A percentile compares a stretch with the other conserved stretches of the same genome.
phyloP scores from a whole-genome alignment of 129 eudicot genomes.

The Centella asiatica region DNA sequence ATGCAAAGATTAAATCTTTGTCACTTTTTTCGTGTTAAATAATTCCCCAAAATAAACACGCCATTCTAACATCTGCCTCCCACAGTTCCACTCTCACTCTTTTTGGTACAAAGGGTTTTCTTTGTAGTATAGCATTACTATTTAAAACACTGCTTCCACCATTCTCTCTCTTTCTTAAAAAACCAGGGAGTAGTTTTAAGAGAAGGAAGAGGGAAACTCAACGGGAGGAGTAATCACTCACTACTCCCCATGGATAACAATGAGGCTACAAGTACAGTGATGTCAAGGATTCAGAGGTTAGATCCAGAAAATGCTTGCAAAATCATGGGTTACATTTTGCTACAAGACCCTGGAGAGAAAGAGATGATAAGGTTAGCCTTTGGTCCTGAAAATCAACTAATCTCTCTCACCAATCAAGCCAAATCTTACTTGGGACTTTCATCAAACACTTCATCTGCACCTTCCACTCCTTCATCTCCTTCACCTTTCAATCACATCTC shows the following conservation, averaged over 20 bases:
- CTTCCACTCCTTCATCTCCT: constrained; percentile 18
- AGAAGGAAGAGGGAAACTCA: constrained; percentile 12
- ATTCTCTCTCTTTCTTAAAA: neutral
- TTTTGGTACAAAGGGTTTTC: constrained; percentile 11
- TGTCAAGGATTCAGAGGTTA: constrained; percentile 61
- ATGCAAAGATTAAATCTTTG: constrained; percentile 1
- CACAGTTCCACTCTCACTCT: constrained; percentile 17
- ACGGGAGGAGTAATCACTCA: neutral
- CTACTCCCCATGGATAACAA: constrained; percentile 61
- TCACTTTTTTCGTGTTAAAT: constrained; percentile 5
- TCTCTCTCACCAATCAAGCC: constrained; percentile 55
- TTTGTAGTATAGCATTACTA: neutral
- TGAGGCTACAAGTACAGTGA: constrained; percentile 74
- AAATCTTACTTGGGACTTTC: constrained; percentile 46
- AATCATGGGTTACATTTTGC: constrained; percentile 77
- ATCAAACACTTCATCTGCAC: constrained; percentile 38
- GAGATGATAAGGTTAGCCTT: constrained; percentile 86
- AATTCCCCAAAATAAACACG: constrained; percentile 1
- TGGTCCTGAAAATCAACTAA: constrained; percentile 54
- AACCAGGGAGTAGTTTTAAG: neutral
- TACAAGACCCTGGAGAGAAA: constrained; percentile 86
- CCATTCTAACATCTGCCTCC: neutral
- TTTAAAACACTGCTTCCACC: constrained; percentile 33
- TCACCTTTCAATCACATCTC: constrained; percentile 20
- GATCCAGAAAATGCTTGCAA: constrained; percentile 98